Evolutionary conservation across 768 basidiomycete species (phyloP).

Genomic region (Coprinellus micaceus): DNA sequence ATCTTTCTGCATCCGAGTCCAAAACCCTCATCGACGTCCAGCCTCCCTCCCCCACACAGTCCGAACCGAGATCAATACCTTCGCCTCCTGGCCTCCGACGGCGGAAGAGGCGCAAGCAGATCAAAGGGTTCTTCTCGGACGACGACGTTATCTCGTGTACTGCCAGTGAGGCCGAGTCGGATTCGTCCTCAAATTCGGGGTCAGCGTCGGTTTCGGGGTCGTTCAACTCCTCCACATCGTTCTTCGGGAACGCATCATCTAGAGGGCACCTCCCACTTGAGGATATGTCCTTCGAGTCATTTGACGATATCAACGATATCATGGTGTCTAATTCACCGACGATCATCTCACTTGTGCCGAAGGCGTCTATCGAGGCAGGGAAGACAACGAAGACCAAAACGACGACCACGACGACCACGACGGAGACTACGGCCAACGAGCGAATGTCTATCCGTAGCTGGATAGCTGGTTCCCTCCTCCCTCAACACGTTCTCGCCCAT

Average conservation of each 20-base stretch:
- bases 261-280: no score
- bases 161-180: not conserved
- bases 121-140: conserved; percentile 43
- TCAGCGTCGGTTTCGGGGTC: not conserved
- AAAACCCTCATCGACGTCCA: conserved; percentile 4
- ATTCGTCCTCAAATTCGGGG: not conserved
- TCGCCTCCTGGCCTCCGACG: conserved; percentile 19
- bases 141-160: conserved; percentile 20
- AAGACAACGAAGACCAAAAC: not conserved
- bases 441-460: conserved; percentile 15
- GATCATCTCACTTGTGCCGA: not conserved
- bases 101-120: conserved; percentile 29
- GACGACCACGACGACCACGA: no score
- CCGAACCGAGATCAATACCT: not conserved
- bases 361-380: not conserved
- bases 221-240: not conserved
- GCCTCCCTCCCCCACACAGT: conserved; percentile 15
- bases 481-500: conserved; percentile 17
- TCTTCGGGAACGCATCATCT: conserved; percentile 19
- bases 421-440: not conserved
- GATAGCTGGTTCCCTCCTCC: conserved; percentile 35
- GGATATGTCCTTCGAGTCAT: conserved; percentile 13
- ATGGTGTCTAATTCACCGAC: not conserved
- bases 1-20: not conserved
- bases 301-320: not conserved